A percentile compares a stretch with the other conserved stretches of the same genome.
Evolutionary conservation across 495 filamentous ascomycete species (phyloP).

Genomic region (Tuber aestivum): DNA sequence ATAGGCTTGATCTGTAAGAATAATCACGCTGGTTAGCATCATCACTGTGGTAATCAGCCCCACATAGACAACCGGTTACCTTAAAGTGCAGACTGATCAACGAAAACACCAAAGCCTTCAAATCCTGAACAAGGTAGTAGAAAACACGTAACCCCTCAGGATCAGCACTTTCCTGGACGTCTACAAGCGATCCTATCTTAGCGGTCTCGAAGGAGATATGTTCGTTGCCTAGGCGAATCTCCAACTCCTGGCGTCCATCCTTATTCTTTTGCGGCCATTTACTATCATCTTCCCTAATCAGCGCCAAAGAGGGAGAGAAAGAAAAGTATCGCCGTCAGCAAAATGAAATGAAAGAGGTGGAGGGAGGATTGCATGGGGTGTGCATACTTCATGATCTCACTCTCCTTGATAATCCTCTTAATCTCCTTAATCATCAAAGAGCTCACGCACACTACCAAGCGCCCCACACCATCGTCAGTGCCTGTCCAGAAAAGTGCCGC

Average conservation of each 20-base stretch:
- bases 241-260: constrained; percentile 93
- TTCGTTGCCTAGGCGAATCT: constrained; percentile 88
- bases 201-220: constrained; percentile 99
- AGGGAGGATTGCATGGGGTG: neutral
- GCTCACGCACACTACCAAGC: constrained; percentile 81
- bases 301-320: neutral
- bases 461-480: constrained; percentile 16
- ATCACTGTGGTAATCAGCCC: neutral
- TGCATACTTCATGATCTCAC: constrained; percentile 92
- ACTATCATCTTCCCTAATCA: constrained; percentile 83
- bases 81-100: constrained; percentile 97
- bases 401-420: constrained; percentile 93
- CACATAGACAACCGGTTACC: constrained; percentile 46
- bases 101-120: constrained; percentile 95
- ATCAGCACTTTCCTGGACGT: constrained; percentile 92
- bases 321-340: neutral
- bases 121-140: constrained; percentile 96
- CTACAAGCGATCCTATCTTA: constrained; percentile 94
- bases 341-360: constrained; percentile 1
- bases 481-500: constrained; percentile 4
- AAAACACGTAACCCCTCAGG: constrained; percentile 98
- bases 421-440: constrained; percentile 88
- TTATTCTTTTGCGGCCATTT: constrained; percentile 99
- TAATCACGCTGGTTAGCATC: constrained; percentile 5
- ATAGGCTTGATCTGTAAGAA: constrained; percentile 69